Evolutionary conservation across 805 yeast species (phyloP).

Genomic region (Kodamaea hsintzibuensis): DNA sequence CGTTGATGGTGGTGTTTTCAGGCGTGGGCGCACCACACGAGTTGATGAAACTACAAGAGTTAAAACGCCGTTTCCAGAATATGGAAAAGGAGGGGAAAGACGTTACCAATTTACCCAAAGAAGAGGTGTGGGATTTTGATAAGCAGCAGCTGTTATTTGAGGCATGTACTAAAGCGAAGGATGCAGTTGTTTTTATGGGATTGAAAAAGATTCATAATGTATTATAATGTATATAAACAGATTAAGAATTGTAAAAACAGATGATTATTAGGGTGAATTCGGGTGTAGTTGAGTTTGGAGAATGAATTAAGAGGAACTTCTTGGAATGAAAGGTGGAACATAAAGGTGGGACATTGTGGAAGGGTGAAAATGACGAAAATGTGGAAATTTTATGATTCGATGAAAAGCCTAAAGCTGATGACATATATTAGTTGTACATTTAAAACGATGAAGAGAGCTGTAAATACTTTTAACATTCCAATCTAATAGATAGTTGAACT

Average conservation of each 20-base stretch:
- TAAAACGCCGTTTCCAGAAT: slow-evolving; percentile 44
- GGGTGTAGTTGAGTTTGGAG: not conserved
- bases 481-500: too few relatives aligned
- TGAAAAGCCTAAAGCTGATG: too few relatives aligned
- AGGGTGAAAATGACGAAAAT: too few relatives aligned
- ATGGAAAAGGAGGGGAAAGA: slow-evolving; percentile 43
- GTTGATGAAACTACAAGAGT: slow-evolving; percentile 45
- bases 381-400: too few relatives aligned
- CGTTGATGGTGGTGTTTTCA: slow-evolving; percentile 61
- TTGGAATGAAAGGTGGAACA: too few relatives aligned
- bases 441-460: too few relatives aligned
- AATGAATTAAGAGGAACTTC: not conserved
- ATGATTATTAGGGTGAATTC: not conserved
- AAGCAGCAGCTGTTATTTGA: slow-evolving; percentile 48
- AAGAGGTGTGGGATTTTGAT: slow-evolving; percentile 52
- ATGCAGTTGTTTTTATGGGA: slow-evolving; percentile 57
- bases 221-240: not conserved
- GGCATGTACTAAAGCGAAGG: slow-evolving; percentile 55
- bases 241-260: too few relatives aligned
- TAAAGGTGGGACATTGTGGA: too few relatives aligned
- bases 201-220: slow-evolving; percentile 6
- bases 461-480: too few relatives aligned
- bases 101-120: slow-evolving; percentile 39
- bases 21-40: slow-evolving; percentile 62
- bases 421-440: too few relatives aligned